phyloP scores from a whole-genome alignment of 164 flowering plant genomes.

The Dillenia suffruticosa region DNA sequence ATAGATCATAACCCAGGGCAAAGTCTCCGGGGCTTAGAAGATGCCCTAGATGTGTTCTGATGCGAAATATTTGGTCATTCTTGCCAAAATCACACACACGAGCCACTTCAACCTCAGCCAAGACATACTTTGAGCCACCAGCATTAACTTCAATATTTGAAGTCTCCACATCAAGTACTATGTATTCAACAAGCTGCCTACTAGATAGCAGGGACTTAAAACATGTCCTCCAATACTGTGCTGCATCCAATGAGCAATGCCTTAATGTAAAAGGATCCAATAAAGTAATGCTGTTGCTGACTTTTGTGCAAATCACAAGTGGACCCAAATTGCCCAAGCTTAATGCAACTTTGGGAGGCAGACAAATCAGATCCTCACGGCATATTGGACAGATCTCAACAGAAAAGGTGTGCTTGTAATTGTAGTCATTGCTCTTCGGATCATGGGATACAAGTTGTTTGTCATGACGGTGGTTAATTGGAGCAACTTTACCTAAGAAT shows the following conservation, averaged over 20 bases:
- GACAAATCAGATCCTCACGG: conserved; percentile 63
- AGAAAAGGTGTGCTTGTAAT: conserved; percentile 56
- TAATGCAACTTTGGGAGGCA: conserved; percentile 45
- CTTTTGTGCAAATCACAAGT: conserved; percentile 60
- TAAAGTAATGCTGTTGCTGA: conserved; percentile 44
- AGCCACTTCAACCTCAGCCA: conserved; percentile 67
- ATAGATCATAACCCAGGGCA: conserved; percentile 64
- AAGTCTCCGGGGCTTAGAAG: conserved; percentile 50
- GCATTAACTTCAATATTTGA: conserved; percentile 27
- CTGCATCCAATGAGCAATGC: conserved; percentile 49
- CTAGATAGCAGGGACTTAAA: conserved; percentile 50
- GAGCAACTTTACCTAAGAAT: conserved; percentile 51
- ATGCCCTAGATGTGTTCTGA: conserved; percentile 62
- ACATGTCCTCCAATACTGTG: conserved; percentile 51
- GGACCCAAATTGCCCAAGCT: conserved; percentile 63
- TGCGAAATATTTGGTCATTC: conserved; percentile 37
- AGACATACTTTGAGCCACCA: conserved; percentile 42
- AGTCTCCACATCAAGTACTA: conserved; percentile 45
- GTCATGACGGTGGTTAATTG: conserved; percentile 36
- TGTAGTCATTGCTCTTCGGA: conserved; percentile 44
- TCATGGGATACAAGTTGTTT: conserved; percentile 65
- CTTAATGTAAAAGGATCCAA: conserved; percentile 59
- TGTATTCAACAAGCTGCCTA: conserved; percentile 59
- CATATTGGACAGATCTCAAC: conserved; percentile 63
- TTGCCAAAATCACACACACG: conserved; percentile 63